Percentiles rank a stretch among this genome's conserved stretches.
These are phyloP conservation scores for Phytophthora pinifolia DNA, from an alignment of 352 stramenopile species.

Conservation along the genomic window DNA sequence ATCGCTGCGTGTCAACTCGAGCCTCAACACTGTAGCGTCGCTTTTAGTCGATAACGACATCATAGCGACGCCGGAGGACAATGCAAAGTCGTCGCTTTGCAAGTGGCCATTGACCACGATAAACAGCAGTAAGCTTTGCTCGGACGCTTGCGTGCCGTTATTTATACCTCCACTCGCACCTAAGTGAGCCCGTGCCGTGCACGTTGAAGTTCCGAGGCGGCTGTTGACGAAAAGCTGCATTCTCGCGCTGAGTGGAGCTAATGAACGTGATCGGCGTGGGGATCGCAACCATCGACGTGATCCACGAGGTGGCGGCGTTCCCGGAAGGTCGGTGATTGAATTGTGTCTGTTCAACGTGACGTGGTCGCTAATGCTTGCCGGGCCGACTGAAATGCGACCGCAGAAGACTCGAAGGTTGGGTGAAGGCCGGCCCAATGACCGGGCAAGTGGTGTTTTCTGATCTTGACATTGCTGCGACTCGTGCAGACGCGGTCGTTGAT, in stretches of 20 bases:
- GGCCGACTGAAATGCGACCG: conserved; percentile 1
- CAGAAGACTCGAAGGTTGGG: conserved; percentile 63
- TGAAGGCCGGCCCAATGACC: background rate
- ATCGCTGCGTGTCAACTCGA: conserved; percentile 17
- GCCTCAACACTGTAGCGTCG: background rate
- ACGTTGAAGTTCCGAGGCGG: conserved; percentile 27
- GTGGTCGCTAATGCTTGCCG: background rate
- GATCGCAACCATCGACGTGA: conserved; percentile 70
- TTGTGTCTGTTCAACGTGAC: background rate
- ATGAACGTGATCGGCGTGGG: conserved; percentile 66
- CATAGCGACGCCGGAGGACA: conserved; percentile 6
- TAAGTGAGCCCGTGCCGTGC: no score
- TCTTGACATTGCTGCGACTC: no score
- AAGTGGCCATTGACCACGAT: no score
- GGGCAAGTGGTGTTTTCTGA: no score
- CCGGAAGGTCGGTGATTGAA: conserved; percentile 36
- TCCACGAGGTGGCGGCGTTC: conserved; percentile 57
- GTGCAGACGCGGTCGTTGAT: conserved; percentile 47
- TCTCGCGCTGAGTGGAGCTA: no score
- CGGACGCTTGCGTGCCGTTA: no score
- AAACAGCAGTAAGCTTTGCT: no score
- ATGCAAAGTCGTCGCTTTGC: background rate
- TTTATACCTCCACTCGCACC: conserved; percentile 16
- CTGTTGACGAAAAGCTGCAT: background rate
- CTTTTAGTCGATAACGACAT: background rate